These are phyloP conservation scores for Gonapodya prolifera DNA, from an alignment of 192 early-diverging fungal genomes.

Conservation along the genomic window DNA sequence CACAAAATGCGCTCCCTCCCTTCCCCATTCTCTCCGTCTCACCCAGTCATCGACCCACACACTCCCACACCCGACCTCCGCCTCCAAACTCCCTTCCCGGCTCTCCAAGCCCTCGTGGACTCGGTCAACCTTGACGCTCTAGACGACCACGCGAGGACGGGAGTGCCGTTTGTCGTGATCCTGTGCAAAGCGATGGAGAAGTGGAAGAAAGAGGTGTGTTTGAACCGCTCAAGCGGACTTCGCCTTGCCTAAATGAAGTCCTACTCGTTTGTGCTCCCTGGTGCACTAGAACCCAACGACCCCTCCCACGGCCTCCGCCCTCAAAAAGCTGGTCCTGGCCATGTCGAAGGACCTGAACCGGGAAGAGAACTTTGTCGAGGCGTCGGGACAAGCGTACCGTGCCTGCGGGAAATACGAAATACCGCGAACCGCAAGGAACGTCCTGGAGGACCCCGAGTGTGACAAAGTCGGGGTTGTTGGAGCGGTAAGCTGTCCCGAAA, in stretches of 20 bases:
- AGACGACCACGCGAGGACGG: slow-evolving; percentile 56
- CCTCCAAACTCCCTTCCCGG: slow-evolving; percentile 67
- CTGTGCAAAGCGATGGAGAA: slow-evolving; percentile 60
- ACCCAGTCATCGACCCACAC: no score
- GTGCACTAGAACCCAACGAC: no score
- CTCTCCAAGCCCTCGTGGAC: slow-evolving; percentile 43
- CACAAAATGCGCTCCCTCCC: no score
- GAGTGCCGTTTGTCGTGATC: slow-evolving; percentile 78
- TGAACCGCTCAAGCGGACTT: not conserved
- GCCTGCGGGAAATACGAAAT: slow-evolving; percentile 48
- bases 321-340: slow-evolving; percentile 45
- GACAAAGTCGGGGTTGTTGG: slow-evolving; percentile 32
- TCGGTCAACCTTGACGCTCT: slow-evolving; percentile 52
- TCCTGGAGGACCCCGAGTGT: slow-evolving; percentile 42
- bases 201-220: slow-evolving; percentile 55
- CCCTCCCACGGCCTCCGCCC: no score
- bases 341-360: slow-evolving; percentile 46
- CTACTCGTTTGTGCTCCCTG: no score
- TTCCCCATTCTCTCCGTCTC: no score
- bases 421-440: slow-evolving; percentile 23
- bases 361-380: slow-evolving; percentile 91
- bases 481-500: slow-evolving; percentile 1
- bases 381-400: slow-evolving; percentile 46
- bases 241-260: no score
- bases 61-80: slow-evolving; percentile 85